Conservation (phyloP, 306 rosid genomes). For the Vachellia pachyceras region DNA sequence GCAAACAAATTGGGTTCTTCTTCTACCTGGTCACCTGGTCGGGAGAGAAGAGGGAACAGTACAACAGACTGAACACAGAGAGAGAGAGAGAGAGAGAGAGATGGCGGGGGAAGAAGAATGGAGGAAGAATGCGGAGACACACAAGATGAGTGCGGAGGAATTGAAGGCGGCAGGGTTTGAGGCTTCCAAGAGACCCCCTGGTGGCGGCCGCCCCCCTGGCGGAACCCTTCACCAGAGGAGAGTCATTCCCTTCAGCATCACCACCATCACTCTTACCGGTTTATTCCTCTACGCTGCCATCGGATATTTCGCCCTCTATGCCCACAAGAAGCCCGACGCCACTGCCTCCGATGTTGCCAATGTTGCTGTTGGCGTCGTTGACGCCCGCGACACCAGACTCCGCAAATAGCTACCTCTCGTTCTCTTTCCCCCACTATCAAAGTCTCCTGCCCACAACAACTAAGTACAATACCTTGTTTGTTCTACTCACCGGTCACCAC, state of each 20-base stretch:
- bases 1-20: neutral
- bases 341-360: conserved; percentile 67
- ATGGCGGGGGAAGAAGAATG: conserved; percentile 56
- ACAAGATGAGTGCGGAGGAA: conserved; percentile 64
- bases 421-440: no score
- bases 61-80: no score
- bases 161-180: conserved; percentile 67
- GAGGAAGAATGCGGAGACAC: conserved; percentile 69
- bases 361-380: conserved; percentile 57
- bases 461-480: no score
- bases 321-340: conserved; percentile 72
- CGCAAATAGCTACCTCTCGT: conserved; percentile 36
- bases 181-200: conserved; percentile 68
- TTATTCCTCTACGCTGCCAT: conserved; percentile 45
- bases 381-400: conserved; percentile 61
- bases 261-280: conserved; percentile 53
- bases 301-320: conserved; percentile 57
- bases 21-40: neutral
- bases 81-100: no score
- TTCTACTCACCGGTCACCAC: no score
- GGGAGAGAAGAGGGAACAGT: neutral
- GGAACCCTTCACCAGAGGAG: conserved; percentile 72
- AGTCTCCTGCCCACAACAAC: neutral
- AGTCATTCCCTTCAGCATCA: conserved; percentile 53
- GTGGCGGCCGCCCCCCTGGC: conserved; percentile 45